phyloP scores from a whole-genome alignment of 495 filamentous ascomycete genomes.

The Chaetomidium leptoderma region DNA sequence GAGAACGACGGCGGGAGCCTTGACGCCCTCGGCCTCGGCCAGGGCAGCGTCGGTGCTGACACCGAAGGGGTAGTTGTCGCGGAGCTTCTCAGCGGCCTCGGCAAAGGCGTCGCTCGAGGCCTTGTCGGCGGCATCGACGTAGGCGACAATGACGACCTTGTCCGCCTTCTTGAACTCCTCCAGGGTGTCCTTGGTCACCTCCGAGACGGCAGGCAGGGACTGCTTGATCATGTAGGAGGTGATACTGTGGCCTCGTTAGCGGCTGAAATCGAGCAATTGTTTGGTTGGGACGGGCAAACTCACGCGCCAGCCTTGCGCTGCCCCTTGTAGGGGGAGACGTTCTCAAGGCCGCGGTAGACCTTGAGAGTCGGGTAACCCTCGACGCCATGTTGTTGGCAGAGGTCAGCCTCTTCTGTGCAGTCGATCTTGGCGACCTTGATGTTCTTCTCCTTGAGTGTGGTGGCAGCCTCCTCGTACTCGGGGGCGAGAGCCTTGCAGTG shows the following conservation, averaged over 20 bases:
- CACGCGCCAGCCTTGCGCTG: constrained; percentile 87
- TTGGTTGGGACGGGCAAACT: constrained; percentile 30
- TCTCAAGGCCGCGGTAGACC: constrained; percentile 93
- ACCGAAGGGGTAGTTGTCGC: constrained; percentile 90
- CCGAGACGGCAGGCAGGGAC: constrained; percentile 85
- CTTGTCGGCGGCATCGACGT: constrained; percentile 81
- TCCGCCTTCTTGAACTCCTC: constrained; percentile 97
- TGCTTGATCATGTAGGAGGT: constrained; percentile 99
- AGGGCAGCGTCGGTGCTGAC: constrained; percentile 75
- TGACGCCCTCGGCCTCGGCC: constrained; percentile 85
- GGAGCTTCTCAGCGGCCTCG: constrained; percentile 72
- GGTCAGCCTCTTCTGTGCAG: constrained; percentile 88
- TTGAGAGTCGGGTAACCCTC: constrained; percentile 98
- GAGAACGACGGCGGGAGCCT: constrained; percentile 79
- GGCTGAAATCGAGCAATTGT: not conserved
- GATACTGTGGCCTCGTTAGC: constrained; percentile 59
- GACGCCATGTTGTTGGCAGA: constrained; percentile 85
- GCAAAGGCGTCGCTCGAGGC: constrained; percentile 74
- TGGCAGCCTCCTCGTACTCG: constrained; percentile 87
- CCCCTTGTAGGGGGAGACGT: constrained; percentile 76
- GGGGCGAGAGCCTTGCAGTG: constrained; percentile 83
- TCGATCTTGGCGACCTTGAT: constrained; percentile 92
- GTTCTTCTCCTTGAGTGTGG: constrained; percentile 88
- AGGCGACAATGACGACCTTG: constrained; percentile 92
- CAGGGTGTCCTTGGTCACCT: constrained; percentile 70